Percentiles rank a stretch among this genome's conserved stretches.
Evolutionary conservation across 2,329 filamentous ascomycete species (phyloP).

Genomic region (Phyllosticta citriasiana): DNA sequence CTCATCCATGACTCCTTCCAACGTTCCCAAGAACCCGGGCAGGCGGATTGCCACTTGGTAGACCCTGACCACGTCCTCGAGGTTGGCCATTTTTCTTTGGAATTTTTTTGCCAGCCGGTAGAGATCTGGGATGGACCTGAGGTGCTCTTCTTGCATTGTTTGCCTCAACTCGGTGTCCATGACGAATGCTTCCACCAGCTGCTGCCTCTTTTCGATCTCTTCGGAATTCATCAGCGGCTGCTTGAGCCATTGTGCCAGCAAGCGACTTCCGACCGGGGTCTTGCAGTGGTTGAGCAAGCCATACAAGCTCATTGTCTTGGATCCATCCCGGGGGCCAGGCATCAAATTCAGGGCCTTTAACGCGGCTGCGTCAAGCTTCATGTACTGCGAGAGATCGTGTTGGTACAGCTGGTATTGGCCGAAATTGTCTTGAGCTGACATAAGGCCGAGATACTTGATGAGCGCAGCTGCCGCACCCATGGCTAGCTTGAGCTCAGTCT

Average conservation of each 20-base stretch:
- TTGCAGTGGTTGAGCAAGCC: slow-evolving; percentile 96
- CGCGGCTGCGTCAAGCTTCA: slow-evolving; percentile 95
- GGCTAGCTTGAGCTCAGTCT: slow-evolving; percentile 86
- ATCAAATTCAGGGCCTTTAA: slow-evolving; percentile 92
- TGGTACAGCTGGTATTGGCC: slow-evolving; percentile 96
- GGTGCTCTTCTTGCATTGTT: slow-evolving; percentile 92
- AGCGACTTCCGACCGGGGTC: slow-evolving; percentile 79
- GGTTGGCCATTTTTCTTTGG: slow-evolving; percentile 77
- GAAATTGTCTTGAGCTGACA: slow-evolving; percentile 90
- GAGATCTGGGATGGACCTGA: slow-evolving; percentile 85
- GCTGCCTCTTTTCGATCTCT: slow-evolving; percentile 84
- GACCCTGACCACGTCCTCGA: slow-evolving; percentile 90
- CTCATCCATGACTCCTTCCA: slow-evolving; percentile 94
- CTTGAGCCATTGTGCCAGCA: slow-evolving; percentile 94
- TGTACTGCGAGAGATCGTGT: slow-evolving; percentile 91
- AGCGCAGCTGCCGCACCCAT: slow-evolving; percentile 91
- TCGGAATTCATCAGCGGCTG: slow-evolving; percentile 86
- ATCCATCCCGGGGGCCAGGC: slow-evolving; percentile 86
- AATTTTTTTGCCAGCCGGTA: slow-evolving; percentile 92
- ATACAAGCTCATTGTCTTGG: slow-evolving; percentile 96
- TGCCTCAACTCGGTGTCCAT: slow-evolving; percentile 87
- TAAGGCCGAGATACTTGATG: slow-evolving; percentile 85
- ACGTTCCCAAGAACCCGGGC: slow-evolving; percentile 77
- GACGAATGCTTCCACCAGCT: slow-evolving; percentile 90
- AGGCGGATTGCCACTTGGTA: slow-evolving; percentile 92